These are phyloP conservation scores for Amanita molliuscula DNA, from an alignment of 768 basidiomycete species.

Conservation along the genomic window DNA sequence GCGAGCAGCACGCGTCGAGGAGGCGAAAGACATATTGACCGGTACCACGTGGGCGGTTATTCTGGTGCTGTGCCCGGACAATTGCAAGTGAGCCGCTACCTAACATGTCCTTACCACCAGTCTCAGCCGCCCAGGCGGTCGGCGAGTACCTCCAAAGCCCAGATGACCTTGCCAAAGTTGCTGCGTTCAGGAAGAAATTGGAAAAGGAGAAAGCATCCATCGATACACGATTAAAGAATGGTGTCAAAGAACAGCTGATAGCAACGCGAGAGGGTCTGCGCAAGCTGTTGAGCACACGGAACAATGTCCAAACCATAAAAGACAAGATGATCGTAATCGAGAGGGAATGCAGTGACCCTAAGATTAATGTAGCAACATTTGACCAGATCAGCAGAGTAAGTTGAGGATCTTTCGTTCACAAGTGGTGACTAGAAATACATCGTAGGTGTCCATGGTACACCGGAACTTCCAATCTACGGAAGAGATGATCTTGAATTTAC, in stretches of 20 bases:
- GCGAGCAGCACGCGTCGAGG: slow-evolving; percentile 6
- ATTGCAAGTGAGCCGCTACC: too few species aligned
- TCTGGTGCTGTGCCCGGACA: not conserved
- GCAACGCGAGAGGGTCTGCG: slow-evolving; percentile 82
- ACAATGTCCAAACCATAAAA: slow-evolving; percentile 70
- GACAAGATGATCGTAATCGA: slow-evolving; percentile 83
- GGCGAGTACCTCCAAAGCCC: slow-evolving; percentile 90
- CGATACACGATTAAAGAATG: slow-evolving; percentile 79
- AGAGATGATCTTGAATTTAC: slow-evolving; percentile 88
- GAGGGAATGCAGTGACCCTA: slow-evolving; percentile 64
- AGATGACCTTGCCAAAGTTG: slow-evolving; percentile 85
- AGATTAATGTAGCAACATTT: slow-evolving; percentile 74
- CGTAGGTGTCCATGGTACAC: slow-evolving; percentile 89
- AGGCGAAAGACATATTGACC: slow-evolving; percentile 10
- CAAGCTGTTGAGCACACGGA: slow-evolving; percentile 67
- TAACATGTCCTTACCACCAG: slow-evolving; percentile 38
- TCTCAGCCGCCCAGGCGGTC: slow-evolving; percentile 78
- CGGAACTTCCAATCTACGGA: slow-evolving; percentile 91
- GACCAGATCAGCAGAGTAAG: slow-evolving; percentile 92
- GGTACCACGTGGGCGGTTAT: not conserved
- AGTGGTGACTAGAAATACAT: not conserved
- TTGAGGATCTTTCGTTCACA: slow-evolving; percentile 8
- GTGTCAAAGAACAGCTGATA: slow-evolving; percentile 89
- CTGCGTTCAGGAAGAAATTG: slow-evolving; percentile 84
- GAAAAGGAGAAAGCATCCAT: slow-evolving; percentile 96